Percentiles rank a stretch among this genome's conserved stretches.
These are phyloP conservation scores for Geotrichum cucujoidarum DNA, from an alignment of 1,139 yeast genomes.

Conservation along the genomic window DNA sequence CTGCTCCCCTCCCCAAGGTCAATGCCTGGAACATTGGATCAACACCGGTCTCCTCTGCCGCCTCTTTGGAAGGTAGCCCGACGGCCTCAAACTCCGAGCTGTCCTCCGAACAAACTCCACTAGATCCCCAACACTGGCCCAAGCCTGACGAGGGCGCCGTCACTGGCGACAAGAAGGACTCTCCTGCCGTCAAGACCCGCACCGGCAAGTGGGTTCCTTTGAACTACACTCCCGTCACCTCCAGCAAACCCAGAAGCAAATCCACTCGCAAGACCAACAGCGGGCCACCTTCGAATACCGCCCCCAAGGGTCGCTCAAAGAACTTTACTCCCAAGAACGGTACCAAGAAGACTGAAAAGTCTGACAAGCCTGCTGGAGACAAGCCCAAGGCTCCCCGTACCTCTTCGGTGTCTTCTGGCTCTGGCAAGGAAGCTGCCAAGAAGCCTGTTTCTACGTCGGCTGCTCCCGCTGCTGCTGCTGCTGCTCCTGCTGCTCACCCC, in stretches of 20 bases:
- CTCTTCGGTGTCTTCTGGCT: slow-evolving; percentile 5
- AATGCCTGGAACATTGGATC: slow-evolving; percentile 38
- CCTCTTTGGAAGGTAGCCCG: slow-evolving; percentile 23
- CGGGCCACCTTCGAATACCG: slow-evolving; percentile 3
- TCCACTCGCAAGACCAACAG: slow-evolving; percentile 14
- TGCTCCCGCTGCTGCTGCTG: slow-evolving; percentile 3
- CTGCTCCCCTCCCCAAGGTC: slow-evolving; percentile 43
- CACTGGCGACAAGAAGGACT: slow-evolving; percentile 15
- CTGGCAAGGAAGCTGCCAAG: slow-evolving; percentile 8
- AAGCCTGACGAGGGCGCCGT: slow-evolving; percentile 20
- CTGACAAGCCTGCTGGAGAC: not conserved
- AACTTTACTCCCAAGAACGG: slow-evolving; percentile 58
- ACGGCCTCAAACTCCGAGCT: slow-evolving; percentile 14
- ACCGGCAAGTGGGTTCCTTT: slow-evolving; percentile 18
- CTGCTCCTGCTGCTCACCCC: slow-evolving; percentile 1
- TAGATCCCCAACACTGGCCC: slow-evolving; percentile 21
- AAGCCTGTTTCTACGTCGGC: slow-evolving; percentile 3
- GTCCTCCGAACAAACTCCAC: slow-evolving; percentile 10
- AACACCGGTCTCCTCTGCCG: slow-evolving; percentile 15
- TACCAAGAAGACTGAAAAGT: slow-evolving; percentile 25
- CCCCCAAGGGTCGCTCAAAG: slow-evolving; percentile 20
- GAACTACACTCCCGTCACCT: slow-evolving; percentile 13
- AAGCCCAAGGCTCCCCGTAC: slow-evolving; percentile 8
- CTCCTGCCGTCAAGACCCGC: slow-evolving; percentile 5
- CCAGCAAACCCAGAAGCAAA: slow-evolving; percentile 12